Conservation (phyloP, 176 grass and related monocot species). For the Urochloa ruziziensis region DNA sequence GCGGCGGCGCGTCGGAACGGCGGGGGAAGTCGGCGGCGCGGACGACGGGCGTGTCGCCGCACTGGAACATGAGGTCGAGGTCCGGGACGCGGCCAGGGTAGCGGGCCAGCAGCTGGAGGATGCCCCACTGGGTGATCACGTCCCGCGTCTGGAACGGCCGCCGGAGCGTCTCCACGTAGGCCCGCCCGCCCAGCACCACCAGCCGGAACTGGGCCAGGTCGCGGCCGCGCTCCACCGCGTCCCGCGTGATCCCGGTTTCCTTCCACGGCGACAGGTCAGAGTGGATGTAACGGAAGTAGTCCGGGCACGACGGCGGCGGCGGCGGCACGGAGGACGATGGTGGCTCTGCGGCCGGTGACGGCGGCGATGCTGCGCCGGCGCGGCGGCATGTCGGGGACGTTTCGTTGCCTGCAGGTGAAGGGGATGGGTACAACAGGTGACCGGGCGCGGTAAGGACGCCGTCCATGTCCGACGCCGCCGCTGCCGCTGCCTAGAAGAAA, state of each 20-base stretch:
- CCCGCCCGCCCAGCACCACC: constrained; percentile 40
- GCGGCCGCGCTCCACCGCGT: too few relatives aligned
- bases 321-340: neutral
- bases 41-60: too few relatives aligned
- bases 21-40: too few relatives aligned
- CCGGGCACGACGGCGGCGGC: neutral
- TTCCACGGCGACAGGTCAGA: neutral
- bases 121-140: constrained; percentile 69
- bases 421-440: neutral
- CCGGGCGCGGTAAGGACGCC: neutral
- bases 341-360: too few relatives aligned
- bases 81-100: constrained; percentile 64
- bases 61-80: constrained; percentile 67
- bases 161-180: constrained; percentile 51
- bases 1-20: too few relatives aligned
- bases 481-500: neutral
- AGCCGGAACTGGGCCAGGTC: constrained; percentile 50
- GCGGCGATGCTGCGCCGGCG: too few relatives aligned
- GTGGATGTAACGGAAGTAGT: neutral
- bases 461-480: neutral
- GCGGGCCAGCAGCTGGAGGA: constrained; percentile 54
- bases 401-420: neutral
- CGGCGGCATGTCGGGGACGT: neutral
- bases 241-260: too few relatives aligned
- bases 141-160: constrained; percentile 35